A percentile compares a stretch with the other conserved stretches of the same genome.
These are phyloP conservation scores for Xylaria sp. DNA, from an alignment of 2,329 filamentous ascomycete species.

Conservation along the genomic window DNA sequence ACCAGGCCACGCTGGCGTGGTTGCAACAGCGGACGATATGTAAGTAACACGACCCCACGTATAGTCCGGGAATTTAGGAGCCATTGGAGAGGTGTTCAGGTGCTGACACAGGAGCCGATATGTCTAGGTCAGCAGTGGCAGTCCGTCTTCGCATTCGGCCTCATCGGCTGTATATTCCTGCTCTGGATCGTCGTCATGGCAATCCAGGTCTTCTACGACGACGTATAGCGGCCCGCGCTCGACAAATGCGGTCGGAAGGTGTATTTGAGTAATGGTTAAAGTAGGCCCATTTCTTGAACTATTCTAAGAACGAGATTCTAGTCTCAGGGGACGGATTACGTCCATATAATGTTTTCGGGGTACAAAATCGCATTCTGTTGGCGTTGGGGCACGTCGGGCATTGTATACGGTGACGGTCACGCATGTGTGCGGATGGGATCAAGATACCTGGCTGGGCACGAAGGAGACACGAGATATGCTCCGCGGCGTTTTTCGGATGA, in stretches of 20 bases:
- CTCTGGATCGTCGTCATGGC: slow-evolving; percentile 74
- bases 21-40: slow-evolving; percentile 68
- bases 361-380: background rate
- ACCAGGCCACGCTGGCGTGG: slow-evolving; percentile 64
- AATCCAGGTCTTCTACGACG: slow-evolving; percentile 63
- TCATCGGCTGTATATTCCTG: slow-evolving; percentile 65
- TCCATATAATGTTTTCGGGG: too few relatives aligned
- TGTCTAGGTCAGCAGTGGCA: slow-evolving; percentile 65
- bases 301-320: background rate
- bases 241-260: too few relatives aligned
- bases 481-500: background rate
- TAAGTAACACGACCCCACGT: slow-evolving; percentile 45
- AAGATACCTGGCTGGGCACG: background rate
- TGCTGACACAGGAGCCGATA: background rate
- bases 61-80: too few relatives aligned
- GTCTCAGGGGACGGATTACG: too few relatives aligned
- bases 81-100: too few relatives aligned
- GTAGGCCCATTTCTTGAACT: too few relatives aligned
- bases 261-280: too few relatives aligned
- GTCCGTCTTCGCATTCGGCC: slow-evolving; percentile 65
- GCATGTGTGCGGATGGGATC: background rate
- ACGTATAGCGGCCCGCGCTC: slow-evolving; percentile 20
- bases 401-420: background rate
- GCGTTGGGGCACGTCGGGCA: background rate
- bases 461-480: background rate